Conservation (phyloP, 2,329 filamentous ascomycete genomes). For the Pseudocercospora eumusae region DNA sequence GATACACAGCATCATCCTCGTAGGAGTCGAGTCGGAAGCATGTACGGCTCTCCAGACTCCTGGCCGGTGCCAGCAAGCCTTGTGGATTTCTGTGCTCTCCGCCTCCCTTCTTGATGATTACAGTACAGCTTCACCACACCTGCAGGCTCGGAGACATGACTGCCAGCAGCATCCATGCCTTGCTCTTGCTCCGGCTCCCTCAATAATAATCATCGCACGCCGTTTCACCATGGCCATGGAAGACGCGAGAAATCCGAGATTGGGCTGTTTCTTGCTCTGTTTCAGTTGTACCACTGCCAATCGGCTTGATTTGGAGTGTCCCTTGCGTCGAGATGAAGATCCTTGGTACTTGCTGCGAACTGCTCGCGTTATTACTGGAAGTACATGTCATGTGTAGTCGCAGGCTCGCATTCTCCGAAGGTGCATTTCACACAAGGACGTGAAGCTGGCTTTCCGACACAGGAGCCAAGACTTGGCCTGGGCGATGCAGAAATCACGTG, state of each 20-base stretch:
- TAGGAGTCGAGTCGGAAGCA: conserved; percentile 1
- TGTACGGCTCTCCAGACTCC: conserved; percentile 4
- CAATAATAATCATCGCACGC: background rate
- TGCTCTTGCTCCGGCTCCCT: background rate
- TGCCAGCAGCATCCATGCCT: background rate
- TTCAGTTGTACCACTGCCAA: background rate
- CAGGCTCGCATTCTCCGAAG: background rate
- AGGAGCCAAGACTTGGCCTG: background rate
- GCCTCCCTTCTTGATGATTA: too few relatives aligned
- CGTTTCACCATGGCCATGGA: background rate
- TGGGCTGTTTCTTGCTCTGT: background rate
- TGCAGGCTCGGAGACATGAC: too few relatives aligned
- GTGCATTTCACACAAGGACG: background rate
- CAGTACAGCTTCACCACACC: background rate
- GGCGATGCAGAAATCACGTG: background rate
- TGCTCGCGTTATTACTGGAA: background rate
- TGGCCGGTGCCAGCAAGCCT: background rate
- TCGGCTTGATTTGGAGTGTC: background rate
- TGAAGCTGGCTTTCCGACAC: background rate
- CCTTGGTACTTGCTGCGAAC: background rate
- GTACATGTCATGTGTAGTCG: background rate
- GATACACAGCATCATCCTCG: background rate
- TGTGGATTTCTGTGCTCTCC: background rate
- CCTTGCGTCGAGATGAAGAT: background rate
- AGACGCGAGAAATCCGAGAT: background rate